Percentiles rank a stretch among this genome's conserved stretches.
Evolutionary conservation across 768 basidiomycete species (phyloP).

Genomic region (Piloderma croceum): DNA sequence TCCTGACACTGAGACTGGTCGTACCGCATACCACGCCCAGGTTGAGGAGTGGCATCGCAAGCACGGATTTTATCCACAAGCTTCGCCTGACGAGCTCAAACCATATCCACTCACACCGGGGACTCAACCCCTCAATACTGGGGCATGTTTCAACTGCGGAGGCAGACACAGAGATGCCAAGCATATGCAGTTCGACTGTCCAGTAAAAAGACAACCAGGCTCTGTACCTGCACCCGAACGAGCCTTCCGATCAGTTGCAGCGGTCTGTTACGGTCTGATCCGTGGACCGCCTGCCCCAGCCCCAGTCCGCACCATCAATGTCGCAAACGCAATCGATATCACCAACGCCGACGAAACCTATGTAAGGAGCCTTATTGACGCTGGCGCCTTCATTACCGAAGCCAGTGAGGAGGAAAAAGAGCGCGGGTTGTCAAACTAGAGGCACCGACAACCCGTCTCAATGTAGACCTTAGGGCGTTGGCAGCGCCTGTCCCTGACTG

Average conservation of each 20-base stretch:
- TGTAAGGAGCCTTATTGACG: no score
- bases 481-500: no score
- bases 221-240: neutral
- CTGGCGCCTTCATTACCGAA: no score
- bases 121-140: slow-evolving; percentile 11
- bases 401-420: neutral
- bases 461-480: no score
- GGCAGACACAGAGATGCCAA: no score
- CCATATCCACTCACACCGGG: slow-evolving; percentile 22
- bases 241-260: neutral
- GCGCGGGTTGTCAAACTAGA: neutral
- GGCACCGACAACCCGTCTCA: no score
- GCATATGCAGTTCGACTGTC: no score
- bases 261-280: neutral
- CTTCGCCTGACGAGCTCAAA: neutral
- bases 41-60: neutral
- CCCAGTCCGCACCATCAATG: neutral
- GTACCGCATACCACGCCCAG: slow-evolving; percentile 6
- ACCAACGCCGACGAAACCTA: no score
- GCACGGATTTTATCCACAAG: neutral
- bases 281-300: neutral
- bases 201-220: no score
- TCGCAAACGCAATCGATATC: neutral
- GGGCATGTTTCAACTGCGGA: slow-evolving; percentile 21
- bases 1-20: slow-evolving; percentile 14